phyloP scores from a whole-genome alignment of 768 basidiomycete genomes.

The Xerocomus spinulosus region DNA sequence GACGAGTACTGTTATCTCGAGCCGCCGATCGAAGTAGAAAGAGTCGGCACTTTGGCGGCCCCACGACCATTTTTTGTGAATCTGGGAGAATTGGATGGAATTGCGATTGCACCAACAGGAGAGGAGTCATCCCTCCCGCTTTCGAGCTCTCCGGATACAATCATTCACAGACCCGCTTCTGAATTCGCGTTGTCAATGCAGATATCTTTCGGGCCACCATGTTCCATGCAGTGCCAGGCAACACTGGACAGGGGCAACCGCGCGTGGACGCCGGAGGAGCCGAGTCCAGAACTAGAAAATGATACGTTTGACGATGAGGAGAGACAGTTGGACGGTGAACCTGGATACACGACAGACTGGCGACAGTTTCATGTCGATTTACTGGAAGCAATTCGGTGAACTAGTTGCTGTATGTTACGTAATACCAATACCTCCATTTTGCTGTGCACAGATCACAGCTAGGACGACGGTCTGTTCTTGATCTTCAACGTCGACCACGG shows the following conservation, averaged over 20 bases:
- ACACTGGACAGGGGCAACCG: slow-evolving; percentile 32
- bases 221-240: too few species aligned
- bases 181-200: slow-evolving; percentile 32
- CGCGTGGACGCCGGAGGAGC: slow-evolving; percentile 40
- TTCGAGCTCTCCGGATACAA: slow-evolving; percentile 29
- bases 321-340: slow-evolving; percentile 3
- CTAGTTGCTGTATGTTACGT: slow-evolving; percentile 19
- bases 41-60: slow-evolving; percentile 37
- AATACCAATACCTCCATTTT: slow-evolving; percentile 10
- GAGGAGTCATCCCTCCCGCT: slow-evolving; percentile 44
- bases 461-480: not conserved
- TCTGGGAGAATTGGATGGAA: slow-evolving; percentile 27
- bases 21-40: slow-evolving; percentile 30
- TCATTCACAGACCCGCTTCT: slow-evolving; percentile 18
- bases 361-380: slow-evolving; percentile 53
- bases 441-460: slow-evolving; percentile 12
- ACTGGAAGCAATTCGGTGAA: slow-evolving; percentile 12
- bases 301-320: slow-evolving; percentile 32
- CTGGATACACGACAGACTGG: slow-evolving; percentile 38
- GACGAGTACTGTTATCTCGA: not conserved
- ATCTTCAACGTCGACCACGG: slow-evolving; percentile 1
- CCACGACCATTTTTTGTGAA: slow-evolving; percentile 45
- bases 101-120: slow-evolving; percentile 24
- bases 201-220: slow-evolving; percentile 23
- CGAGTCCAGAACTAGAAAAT: slow-evolving; percentile 25